A percentile compares a stretch with the other conserved stretches of the same genome.
phyloP scores from a whole-genome alignment of 352 stramenopile genomes.

The Pythium rishiriense region DNA sequence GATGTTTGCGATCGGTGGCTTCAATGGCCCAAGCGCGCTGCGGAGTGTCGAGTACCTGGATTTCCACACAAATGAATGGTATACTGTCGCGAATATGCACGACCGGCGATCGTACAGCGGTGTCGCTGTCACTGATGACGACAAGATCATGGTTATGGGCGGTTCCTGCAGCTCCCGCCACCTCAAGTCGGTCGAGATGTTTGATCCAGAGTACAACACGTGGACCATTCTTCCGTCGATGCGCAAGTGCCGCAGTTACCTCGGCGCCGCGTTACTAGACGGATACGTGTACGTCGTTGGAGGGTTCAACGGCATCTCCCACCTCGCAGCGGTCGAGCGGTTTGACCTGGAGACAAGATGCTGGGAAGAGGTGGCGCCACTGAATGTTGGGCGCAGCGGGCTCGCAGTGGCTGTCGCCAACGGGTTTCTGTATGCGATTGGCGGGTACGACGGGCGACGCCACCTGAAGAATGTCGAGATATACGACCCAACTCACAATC shows the following conservation, averaged over 20 bases:
- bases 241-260: constrained; percentile 58
- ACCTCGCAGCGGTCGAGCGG: constrained; percentile 56
- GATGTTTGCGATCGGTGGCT: constrained; percentile 71
- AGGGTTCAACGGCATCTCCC: constrained; percentile 69
- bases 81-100: constrained; percentile 47
- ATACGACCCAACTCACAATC: constrained; percentile 47
- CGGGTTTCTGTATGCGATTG: constrained; percentile 59
- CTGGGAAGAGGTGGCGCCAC: constrained; percentile 56
- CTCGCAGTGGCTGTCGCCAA: constrained; percentile 52
- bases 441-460: constrained; percentile 63
- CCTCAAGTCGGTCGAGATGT: constrained; percentile 60
- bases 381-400: constrained; percentile 57
- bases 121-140: constrained; percentile 44
- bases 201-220: constrained; percentile 48
- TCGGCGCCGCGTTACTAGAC: constrained; percentile 47
- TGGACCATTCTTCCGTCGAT: constrained; percentile 61
- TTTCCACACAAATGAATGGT: constrained; percentile 63
- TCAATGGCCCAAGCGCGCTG: constrained; percentile 57
- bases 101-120: constrained; percentile 65
- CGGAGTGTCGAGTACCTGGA: constrained; percentile 69
- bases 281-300: constrained; percentile 65
- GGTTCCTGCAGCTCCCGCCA: constrained; percentile 58
- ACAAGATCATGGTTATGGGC: constrained; percentile 62
- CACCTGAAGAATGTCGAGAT: constrained; percentile 71
- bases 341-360: constrained; percentile 44